Conservation (phyloP, 441 rosid species). For the Daphne laureola region DNA sequence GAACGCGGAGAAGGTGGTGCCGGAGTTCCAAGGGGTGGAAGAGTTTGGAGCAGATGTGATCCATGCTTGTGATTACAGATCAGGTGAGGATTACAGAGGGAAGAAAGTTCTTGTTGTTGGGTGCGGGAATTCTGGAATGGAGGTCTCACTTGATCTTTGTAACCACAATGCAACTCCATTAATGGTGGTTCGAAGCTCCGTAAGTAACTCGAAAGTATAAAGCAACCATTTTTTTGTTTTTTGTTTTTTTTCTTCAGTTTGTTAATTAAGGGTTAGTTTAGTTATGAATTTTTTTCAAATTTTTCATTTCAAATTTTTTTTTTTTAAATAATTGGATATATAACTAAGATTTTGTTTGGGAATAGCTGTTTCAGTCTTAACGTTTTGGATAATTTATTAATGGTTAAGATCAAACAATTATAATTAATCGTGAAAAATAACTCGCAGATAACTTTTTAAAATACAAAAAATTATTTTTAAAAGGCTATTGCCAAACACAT, state of each 20-base stretch:
- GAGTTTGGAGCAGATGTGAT: conserved; percentile 47
- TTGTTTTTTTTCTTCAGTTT: conserved; percentile 4
- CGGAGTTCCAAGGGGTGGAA: conserved; percentile 63
- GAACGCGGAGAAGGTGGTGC: conserved; percentile 71
- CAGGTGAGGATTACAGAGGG: conserved; percentile 51
- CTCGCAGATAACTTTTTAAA: too few relatives aligned
- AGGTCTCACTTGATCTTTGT: conserved; percentile 73
- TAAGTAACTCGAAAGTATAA: conserved; percentile 24
- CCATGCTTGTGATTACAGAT: conserved; percentile 71
- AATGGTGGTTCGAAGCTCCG: conserved; percentile 80
- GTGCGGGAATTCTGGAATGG: conserved; percentile 95
- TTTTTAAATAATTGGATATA: too few relatives aligned
- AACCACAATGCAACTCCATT: conserved; percentile 58
- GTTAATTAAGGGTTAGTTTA: too few relatives aligned
- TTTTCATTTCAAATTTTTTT: too few relatives aligned
- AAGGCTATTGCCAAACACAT: too few relatives aligned
- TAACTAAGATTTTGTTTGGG: too few relatives aligned
- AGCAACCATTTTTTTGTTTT: not conserved
- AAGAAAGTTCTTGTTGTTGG: conserved; percentile 77
- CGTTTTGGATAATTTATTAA: too few relatives aligned
- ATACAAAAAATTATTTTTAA: too few relatives aligned
- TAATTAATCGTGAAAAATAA: too few relatives aligned
- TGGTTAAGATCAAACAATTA: too few relatives aligned
- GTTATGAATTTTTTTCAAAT: too few relatives aligned
- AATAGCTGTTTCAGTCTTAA: too few relatives aligned